phyloP scores from a whole-genome alignment of 768 basidiomycete species.

The Naganishia vaughanmartiniae region DNA sequence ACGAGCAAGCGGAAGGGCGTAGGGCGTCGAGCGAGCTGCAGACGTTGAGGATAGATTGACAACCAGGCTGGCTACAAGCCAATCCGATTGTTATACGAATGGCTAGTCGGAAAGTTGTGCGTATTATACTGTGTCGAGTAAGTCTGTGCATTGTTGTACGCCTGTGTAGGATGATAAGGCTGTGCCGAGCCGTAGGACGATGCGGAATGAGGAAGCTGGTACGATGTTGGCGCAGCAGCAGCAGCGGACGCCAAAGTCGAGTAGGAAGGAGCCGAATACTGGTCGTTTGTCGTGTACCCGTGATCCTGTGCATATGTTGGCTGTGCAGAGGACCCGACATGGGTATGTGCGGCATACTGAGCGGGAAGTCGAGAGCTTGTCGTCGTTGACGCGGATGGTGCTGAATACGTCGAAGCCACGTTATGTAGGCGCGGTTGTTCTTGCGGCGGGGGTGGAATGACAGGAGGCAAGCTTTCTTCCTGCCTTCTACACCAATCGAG shows the following conservation, averaged over 20 bases:
- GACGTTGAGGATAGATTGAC: neutral
- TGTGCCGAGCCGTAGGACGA: neutral
- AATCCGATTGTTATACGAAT: conserved; percentile 1
- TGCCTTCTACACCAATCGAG: conserved; percentile 19
- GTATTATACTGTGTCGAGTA: conserved; percentile 10
- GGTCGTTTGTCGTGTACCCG: conserved; percentile 4
- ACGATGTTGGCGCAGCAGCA: conserved; percentile 15
- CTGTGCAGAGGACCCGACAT: neutral
- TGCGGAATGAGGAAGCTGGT: conserved; percentile 23
- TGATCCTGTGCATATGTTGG: neutral
- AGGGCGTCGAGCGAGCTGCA: no score
- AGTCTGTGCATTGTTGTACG: conserved; percentile 6
- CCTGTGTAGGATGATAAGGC: conserved; percentile 4
- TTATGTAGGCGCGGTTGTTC: neutral
- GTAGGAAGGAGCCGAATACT: conserved; percentile 2
- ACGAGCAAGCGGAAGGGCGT: no score
- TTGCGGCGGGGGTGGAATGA: neutral
- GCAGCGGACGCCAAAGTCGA: conserved; percentile 20
- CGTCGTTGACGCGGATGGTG: neutral
- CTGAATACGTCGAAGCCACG: neutral
- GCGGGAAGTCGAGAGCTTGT: neutral
- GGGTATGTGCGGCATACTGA: conserved; percentile 12
- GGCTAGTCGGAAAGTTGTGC: conserved; percentile 2
- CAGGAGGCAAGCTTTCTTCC: neutral
- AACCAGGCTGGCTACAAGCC: neutral